Percentiles rank a stretch among this genome's conserved stretches.
These are phyloP conservation scores for Linnemannia hyalina DNA, from an alignment of 192 early-diverging fungal species.

Conservation along the genomic window DNA sequence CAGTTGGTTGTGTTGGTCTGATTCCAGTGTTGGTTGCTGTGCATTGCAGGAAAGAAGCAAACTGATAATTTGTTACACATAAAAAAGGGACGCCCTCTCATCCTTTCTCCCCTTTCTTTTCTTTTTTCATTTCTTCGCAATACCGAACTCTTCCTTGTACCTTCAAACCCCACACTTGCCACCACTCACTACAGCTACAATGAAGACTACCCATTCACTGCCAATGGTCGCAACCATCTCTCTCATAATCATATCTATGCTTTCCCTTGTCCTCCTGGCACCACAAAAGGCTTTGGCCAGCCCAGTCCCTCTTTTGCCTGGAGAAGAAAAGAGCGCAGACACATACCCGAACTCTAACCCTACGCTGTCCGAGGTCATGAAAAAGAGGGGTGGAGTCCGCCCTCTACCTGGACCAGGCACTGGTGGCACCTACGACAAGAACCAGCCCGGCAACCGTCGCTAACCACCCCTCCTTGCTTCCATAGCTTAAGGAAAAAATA, in stretches of 20 bases:
- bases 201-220: neutral
- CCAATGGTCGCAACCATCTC: neutral
- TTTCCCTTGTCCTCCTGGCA: neutral
- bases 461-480: no score
- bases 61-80: neutral
- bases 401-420: neutral
- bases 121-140: no score
- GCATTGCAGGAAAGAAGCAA: neutral
- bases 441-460: neutral
- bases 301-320: neutral
- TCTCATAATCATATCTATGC: neutral
- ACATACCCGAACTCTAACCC: neutral
- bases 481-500: neutral
- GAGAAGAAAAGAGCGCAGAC: neutral
- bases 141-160: neutral
- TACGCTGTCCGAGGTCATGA: neutral
- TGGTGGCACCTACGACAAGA: neutral
- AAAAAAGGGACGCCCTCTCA: neutral
- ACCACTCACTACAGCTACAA: neutral
- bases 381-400: neutral
- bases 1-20: neutral
- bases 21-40: neutral
- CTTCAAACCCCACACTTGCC: neutral
- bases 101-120: neutral
- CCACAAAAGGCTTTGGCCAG: neutral